Evolutionary conservation across 176 grass and related monocot species (phyloP).

Genomic region (Musa itinerans): DNA sequence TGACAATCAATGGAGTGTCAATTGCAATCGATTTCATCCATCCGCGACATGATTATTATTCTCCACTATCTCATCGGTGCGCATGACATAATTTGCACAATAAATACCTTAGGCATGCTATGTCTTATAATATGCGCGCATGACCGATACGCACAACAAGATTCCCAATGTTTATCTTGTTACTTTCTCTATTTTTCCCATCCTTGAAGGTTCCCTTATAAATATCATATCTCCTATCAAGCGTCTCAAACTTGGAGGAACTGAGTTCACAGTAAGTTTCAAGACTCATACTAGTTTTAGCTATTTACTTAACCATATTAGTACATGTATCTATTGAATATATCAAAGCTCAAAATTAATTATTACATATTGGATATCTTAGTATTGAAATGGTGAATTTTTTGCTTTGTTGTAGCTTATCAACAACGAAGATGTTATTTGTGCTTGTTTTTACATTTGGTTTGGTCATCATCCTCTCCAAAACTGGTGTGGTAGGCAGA

Average conservation of each 20-base stretch:
- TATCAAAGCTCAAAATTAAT: too few species aligned
- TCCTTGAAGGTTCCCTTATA: too few species aligned
- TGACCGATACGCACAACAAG: neutral
- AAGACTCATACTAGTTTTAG: neutral
- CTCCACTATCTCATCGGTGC: neutral
- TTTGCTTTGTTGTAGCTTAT: neutral
- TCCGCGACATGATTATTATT: neutral
- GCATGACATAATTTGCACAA: neutral
- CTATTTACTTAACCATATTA: too few species aligned
- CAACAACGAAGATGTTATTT: neutral
- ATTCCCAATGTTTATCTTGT: neutral
- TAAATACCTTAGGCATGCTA: neutral
- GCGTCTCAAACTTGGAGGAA: neutral
- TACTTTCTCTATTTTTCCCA: too few species aligned
- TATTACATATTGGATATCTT: too few species aligned
- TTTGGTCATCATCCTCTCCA: neutral
- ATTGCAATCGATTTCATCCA: neutral
- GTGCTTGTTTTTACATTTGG: neutral
- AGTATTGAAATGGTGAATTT: neutral
- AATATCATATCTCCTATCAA: neutral
- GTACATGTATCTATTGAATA: too few species aligned
- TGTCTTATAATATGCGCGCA: neutral
- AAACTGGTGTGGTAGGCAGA: neutral
- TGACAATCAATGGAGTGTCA: too few species aligned
- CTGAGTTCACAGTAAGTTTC: neutral